Evolutionary conservation across 2,329 filamentous ascomycete species (phyloP), one percentile per base, ranked within the genome.

Genomic region (Cyphellophora attinorum): DNA sequence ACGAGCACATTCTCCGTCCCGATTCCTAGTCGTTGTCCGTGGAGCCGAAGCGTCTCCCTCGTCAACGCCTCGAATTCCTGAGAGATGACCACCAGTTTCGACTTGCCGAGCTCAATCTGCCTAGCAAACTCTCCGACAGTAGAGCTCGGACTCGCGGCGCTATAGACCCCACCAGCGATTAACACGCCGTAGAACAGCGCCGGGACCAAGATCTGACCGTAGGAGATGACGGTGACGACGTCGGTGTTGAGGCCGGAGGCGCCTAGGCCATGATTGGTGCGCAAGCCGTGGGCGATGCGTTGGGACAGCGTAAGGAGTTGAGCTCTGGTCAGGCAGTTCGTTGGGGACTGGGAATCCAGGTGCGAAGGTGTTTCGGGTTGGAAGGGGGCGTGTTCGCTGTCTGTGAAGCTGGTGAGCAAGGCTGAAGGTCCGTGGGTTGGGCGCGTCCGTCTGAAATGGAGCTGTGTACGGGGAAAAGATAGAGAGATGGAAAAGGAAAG

Each of bases 121-220:
- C 67, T 59, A 3, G 62, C 61, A 6, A 78, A 52, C 16, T 79
- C 74, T 2, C 56, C 47, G 1, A 62, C 56, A 0, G 72, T 74
- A 4, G 61, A 65, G 0, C 64, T 60, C 0, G 70, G 60, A 30
- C 63, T 69, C 0, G 70, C 70, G 4, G 70, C 67, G 5, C 70
- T 72, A 45, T 73, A 78, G 16, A 79, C 64, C 12, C 72, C 75
- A 1, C 68, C 73, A 2, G 73, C 72, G 3, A 70, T 74, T 29
- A 79, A 60, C 34, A 75, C 65, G 11, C 66, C 69, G 42, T 64
- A 77, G 47, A 74, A 72, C 2, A 74, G 44, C 10, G 65, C 59
- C 0, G 72, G 65, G 0, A 77, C 57, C 4, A 74, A 58, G 29
- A 66, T 65, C 44, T 77, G 69, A 2, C 74, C 74, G 0, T 67